These are phyloP conservation scores for Candida pseudoglaebosa DNA, from an alignment of 805 yeast genomes.

Conservation along the genomic window DNA sequence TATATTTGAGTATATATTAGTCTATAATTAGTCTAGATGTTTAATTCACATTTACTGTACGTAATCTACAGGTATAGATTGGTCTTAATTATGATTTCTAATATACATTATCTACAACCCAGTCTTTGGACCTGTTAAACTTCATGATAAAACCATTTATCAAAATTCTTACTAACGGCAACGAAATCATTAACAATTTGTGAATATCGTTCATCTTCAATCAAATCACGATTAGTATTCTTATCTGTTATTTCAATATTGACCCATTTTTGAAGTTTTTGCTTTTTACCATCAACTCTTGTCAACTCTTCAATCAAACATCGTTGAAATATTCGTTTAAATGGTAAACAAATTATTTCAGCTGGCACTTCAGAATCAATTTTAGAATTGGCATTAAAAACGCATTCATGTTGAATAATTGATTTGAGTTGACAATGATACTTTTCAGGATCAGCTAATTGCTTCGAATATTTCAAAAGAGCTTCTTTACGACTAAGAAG, in stretches of 20 bases:
- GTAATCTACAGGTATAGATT: too few relatives aligned
- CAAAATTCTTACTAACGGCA: slow-evolving; percentile 35
- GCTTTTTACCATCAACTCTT: slow-evolving; percentile 24
- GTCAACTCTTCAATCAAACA: slow-evolving; percentile 26
- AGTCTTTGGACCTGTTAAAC: background rate
- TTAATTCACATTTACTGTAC: too few relatives aligned
- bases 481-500: slow-evolving; percentile 30
- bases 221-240: slow-evolving; percentile 26
- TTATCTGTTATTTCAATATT: slow-evolving; percentile 36
- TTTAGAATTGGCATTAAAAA: slow-evolving; percentile 24
- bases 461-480: slow-evolving; percentile 20
- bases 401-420: slow-evolving; percentile 40
- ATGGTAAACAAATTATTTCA: slow-evolving; percentile 41
- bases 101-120: background rate
- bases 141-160: slow-evolving; percentile 27
- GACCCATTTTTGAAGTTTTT: slow-evolving; percentile 25
- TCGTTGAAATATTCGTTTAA: slow-evolving; percentile 38
- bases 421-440: slow-evolving; percentile 31
- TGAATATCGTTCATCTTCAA: slow-evolving; percentile 19
- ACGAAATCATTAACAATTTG: slow-evolving; percentile 30
- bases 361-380: slow-evolving; percentile 18
- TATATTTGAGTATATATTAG: too few relatives aligned
- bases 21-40: too few relatives aligned
- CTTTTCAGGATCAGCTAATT: slow-evolving; percentile 26
- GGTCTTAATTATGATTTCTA: background rate